Evolutionary conservation across 805 yeast species (phyloP).

Genomic region (Wickerhamomyces queroliae): DNA sequence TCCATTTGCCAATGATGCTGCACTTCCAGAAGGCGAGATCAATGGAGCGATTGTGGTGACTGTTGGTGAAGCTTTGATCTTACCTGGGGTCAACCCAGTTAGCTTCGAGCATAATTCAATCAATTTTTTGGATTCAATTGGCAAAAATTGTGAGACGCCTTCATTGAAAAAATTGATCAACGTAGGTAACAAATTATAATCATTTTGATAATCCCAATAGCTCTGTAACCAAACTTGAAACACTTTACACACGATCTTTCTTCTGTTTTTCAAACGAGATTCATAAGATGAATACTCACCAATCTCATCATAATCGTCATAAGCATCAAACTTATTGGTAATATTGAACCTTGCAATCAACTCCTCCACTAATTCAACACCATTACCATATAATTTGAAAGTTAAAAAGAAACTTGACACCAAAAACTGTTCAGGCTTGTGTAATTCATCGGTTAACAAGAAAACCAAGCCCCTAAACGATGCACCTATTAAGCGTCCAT

Average conservation of each 20-base stretch:
- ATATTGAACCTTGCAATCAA: slow-evolving; percentile 62
- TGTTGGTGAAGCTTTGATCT: slow-evolving; percentile 23
- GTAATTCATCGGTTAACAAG: slow-evolving; percentile 58
- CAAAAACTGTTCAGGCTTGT: slow-evolving; percentile 61
- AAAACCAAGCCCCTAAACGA: slow-evolving; percentile 64
- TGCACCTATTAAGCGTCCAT: slow-evolving; percentile 56
- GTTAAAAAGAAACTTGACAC: slow-evolving; percentile 72
- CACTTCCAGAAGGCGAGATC: neutral
- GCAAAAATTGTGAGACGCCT: slow-evolving; percentile 54
- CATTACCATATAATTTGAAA: slow-evolving; percentile 64
- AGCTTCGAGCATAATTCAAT: slow-evolving; percentile 59
- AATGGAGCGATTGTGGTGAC: slow-evolving; percentile 3
- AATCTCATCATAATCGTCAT: slow-evolving; percentile 27
- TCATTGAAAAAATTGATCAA: slow-evolving; percentile 77
- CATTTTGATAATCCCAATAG: slow-evolving; percentile 70
- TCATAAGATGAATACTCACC: slow-evolving; percentile 31
- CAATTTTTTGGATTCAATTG: slow-evolving; percentile 58
- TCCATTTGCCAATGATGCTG: slow-evolving; percentile 11
- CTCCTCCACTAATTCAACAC: slow-evolving; percentile 62
- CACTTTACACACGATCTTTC: slow-evolving; percentile 61
- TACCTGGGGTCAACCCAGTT: slow-evolving; percentile 48
- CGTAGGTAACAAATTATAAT: slow-evolving; percentile 58
- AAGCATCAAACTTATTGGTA: slow-evolving; percentile 26
- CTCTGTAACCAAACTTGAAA: slow-evolving; percentile 86
- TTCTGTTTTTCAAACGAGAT: slow-evolving; percentile 44